A percentile compares a stretch with the other conserved stretches of the same genome.
Conservation (phyloP, 768 basidiomycete species). For the Ephemerocybe angulata region DNA sequence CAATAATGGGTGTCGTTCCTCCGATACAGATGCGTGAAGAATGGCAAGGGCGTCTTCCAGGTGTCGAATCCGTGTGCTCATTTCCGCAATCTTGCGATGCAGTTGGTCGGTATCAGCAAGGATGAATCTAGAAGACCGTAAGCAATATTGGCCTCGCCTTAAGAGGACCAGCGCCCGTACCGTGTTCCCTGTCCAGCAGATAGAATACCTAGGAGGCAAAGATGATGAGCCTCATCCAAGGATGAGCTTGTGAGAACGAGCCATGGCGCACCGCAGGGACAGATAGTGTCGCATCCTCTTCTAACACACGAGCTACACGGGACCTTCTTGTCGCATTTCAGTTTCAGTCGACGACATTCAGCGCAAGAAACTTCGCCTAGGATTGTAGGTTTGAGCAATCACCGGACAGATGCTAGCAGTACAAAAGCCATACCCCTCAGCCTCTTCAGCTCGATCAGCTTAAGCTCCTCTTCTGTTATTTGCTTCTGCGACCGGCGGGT, state of each 20-base stretch:
- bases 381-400: not conserved
- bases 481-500: conserved; percentile 39
- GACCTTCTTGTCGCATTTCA: conserved; percentile 50
- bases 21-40: conserved; percentile 53
- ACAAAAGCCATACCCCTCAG: conserved; percentile 34
- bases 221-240: not conserved
- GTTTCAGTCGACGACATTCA: conserved; percentile 48
- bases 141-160: not conserved
- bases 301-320: conserved; percentile 50
- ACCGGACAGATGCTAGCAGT: not conserved
- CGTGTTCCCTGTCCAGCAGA: conserved; percentile 52
- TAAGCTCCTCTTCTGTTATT: conserved; percentile 47
- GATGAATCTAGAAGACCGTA: conserved; percentile 48
- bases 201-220: conserved; percentile 41
- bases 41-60: conserved; percentile 66
- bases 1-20: conserved; percentile 58
- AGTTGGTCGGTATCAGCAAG: conserved; percentile 64
- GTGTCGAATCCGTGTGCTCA: conserved; percentile 66
- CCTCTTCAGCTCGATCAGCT: conserved; percentile 50
- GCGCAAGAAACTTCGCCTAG: conserved; percentile 52
- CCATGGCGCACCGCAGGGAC: conserved; percentile 44
- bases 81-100: conserved; percentile 61
- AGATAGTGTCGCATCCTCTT: conserved; percentile 62
- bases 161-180: conserved; percentile 20
- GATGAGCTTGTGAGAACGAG: not conserved